Evolutionary conservation across 805 yeast species (phyloP).

Genomic region (Metschnikowia arizonensis): DNA sequence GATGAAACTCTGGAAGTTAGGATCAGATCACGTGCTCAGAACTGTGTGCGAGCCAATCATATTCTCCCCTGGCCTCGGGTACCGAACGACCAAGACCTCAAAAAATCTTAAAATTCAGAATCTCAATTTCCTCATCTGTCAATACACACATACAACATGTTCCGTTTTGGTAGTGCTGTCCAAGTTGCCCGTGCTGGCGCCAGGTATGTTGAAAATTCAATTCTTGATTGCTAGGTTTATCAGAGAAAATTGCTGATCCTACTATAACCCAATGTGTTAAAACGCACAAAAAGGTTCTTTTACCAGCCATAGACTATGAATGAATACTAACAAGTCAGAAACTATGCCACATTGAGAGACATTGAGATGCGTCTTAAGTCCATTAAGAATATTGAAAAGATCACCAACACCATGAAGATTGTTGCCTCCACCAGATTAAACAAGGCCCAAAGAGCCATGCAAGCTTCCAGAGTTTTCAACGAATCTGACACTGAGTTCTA

Average conservation of each 20-base stretch:
- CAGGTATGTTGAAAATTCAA: conserved; percentile 40
- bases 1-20: not conserved
- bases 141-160: conserved; percentile 34
- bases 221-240: not conserved
- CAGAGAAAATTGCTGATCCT: not conserved
- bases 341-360: conserved; percentile 97
- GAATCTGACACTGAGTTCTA: conserved; percentile 75
- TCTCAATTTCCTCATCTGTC: conserved; percentile 8
- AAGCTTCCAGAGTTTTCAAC: conserved; percentile 78
- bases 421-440: conserved; percentile 96
- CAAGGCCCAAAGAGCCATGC: conserved; percentile 95
- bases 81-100: conserved; percentile 20
- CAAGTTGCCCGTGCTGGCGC: conserved; percentile 50
- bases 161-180: conserved; percentile 51
- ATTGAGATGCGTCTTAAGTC: conserved; percentile 97
- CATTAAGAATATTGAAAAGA: conserved; percentile 97
- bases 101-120: conserved; percentile 13
- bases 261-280: not conserved
- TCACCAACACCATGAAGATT: conserved; percentile 99
- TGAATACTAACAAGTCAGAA: conserved; percentile 47
- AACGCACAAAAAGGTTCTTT: not conserved
- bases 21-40: conserved; percentile 13
- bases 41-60: conserved; percentile 16
- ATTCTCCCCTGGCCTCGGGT: conserved; percentile 17
- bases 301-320: not conserved